A percentile compares a stretch with the other conserved stretches of the same genome.
Evolutionary conservation across 495 filamentous ascomycete genomes (phyloP).

Genomic region (Tuber indicum): DNA sequence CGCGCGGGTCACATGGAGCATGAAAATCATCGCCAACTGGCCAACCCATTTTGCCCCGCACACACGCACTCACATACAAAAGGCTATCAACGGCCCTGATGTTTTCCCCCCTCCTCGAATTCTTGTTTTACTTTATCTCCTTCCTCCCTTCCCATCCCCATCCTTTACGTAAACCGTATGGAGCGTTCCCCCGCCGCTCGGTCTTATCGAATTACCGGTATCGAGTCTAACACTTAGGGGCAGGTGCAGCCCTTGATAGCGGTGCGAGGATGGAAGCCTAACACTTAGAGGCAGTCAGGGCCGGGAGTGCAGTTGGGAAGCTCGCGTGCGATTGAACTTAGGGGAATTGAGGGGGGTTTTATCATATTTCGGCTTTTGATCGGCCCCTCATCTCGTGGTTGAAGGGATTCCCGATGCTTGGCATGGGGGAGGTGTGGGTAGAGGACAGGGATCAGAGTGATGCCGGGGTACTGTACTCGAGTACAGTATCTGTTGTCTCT

Average conservation of each 20-base stretch:
- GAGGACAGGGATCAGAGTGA: neutral
- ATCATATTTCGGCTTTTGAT: neutral
- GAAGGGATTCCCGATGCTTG: neutral
- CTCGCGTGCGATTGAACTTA: slow-evolving; percentile 39
- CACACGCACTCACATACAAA: neutral
- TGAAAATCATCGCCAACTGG: neutral
- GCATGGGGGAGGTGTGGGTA: neutral
- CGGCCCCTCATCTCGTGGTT: neutral
- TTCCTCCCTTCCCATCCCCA: neutral
- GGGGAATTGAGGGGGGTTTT: slow-evolving; percentile 20
- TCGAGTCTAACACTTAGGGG: slow-evolving; percentile 22
- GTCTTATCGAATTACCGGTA: neutral
- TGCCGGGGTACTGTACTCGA: neutral
- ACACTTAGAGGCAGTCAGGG: slow-evolving; percentile 36
- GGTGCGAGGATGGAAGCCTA: slow-evolving; percentile 22
- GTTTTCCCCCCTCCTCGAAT: neutral
- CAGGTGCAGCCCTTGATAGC: slow-evolving; percentile 8
- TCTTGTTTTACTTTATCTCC: neutral
- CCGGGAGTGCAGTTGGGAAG: slow-evolving; percentile 13
- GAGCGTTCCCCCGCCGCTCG: neutral
- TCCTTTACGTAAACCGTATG: neutral
- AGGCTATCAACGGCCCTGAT: neutral
- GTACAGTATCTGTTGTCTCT: no score
- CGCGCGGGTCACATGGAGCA: neutral
- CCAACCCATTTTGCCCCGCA: neutral